Evolutionary conservation across 1,284 basidiomycete genomes (phyloP), one percentile per base, ranked within the genome.

Genomic region (Ganoderma boninense): DNA sequence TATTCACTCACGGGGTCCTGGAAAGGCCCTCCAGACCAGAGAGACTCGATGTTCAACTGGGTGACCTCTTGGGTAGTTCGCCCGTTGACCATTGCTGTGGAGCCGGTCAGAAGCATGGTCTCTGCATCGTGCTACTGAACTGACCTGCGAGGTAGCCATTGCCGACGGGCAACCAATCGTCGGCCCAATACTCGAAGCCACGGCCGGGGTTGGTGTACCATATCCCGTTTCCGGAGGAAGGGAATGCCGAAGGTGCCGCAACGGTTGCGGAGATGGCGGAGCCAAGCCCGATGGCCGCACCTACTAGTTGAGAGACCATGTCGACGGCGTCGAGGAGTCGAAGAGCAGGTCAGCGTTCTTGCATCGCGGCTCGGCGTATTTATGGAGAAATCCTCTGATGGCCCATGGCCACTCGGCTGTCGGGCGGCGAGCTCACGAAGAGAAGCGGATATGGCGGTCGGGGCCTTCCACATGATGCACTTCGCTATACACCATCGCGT

Each of bases 1-100:
- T 26, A 44, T 73, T 38, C 65, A 87, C 84, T 64, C 74, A 87
- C 91, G 26, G 87, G 83, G 75, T 92, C 87, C 64, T 87, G 83
- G 73, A 92, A 92, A 6, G 90, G 89, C 1, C 92, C 92, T n/a
- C 92, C 92, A 40, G 89, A 85, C 92, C 92, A 94, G 14, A 94
- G 81, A 16, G 89, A 89, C 76, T 94, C 92, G 62, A 94, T 90
- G 76, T 94, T 93, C 54, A 94, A 80, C 73, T 91, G 90, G 7
- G 86, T 89, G 4, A 82, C 82, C 77, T 94, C 92, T 56, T 87
- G 84, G 2, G 78, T 75, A 1, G 88, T 88, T 18, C 89, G 89
- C 0, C 92, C 92, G 13, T 87, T 87, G 35, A 89, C 80, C 86
- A 90, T 92, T 1, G 91, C 92, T 92, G 63, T 16, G 44, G 35